phyloP scores from a whole-genome alignment of 2,329 filamentous ascomycete species.

The Sclerotinia sclerotiorum region DNA sequence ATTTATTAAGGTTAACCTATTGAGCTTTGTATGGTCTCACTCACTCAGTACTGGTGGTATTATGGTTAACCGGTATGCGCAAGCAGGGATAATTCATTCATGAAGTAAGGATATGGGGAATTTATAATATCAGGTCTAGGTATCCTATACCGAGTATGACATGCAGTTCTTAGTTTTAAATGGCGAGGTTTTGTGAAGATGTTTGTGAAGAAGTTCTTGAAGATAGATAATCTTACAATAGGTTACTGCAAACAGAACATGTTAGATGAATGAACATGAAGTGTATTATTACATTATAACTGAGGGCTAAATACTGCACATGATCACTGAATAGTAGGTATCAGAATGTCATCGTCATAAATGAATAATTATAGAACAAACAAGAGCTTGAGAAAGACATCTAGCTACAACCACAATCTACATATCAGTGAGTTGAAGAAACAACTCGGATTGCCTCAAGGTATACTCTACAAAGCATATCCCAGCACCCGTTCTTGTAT shows the following conservation, averaged over 20 bases:
- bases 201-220: not conserved
- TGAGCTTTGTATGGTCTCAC: not conserved
- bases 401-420: not conserved
- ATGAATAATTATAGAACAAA: not conserved
- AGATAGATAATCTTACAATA: not conserved
- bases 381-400: not conserved
- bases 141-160: not conserved
- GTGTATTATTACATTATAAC: not conserved
- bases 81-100: not conserved
- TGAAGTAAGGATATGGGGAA: constrained; percentile 4
- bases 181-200: not conserved
- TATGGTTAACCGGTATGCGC: not conserved
- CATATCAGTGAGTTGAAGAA: too few relatives aligned
- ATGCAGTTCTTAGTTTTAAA: not conserved
- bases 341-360: not conserved
- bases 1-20: too few relatives aligned
- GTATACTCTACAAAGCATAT: not conserved
- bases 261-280: not conserved
- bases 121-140: not conserved
- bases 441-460: too few relatives aligned
- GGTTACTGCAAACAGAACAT: not conserved
- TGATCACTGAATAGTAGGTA: not conserved
- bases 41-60: not conserved
- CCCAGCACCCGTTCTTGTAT: not conserved
- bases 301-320: not conserved